phyloP scores from a whole-genome alignment of 1,284 basidiomycete genomes.

The Papiliotrema flavescens region DNA sequence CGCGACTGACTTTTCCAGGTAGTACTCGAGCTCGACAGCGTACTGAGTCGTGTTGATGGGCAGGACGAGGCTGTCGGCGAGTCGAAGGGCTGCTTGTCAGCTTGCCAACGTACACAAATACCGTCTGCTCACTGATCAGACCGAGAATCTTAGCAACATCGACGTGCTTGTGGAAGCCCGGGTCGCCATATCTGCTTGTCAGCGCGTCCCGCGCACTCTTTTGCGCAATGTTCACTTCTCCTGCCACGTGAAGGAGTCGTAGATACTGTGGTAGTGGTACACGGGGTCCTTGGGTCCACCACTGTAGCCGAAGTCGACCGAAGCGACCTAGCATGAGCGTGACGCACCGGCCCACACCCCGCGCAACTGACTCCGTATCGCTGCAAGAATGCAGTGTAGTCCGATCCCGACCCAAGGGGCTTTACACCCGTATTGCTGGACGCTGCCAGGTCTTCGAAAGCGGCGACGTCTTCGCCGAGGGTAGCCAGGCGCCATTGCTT shows the following conservation, averaged over 20 bases:
- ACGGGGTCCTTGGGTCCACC: constrained; percentile 56
- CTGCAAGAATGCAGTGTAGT: constrained; percentile 71
- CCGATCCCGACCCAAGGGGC: constrained; percentile 54
- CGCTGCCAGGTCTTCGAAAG: constrained; percentile 10
- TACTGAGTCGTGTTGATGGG: constrained; percentile 78
- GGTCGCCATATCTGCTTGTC: constrained; percentile 60
- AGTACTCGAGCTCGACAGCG: constrained; percentile 60
- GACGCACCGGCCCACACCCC: neutral
- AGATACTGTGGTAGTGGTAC: constrained; percentile 70
- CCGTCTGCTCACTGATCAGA: constrained; percentile 46
- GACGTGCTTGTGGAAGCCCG: constrained; percentile 68
- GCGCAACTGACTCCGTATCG: constrained; percentile 50
- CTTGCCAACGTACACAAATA: neutral
- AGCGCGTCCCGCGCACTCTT: neutral
- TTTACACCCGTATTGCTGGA: constrained; percentile 9
- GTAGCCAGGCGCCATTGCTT: constrained; percentile 9
- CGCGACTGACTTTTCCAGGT: constrained; percentile 53
- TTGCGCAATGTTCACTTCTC: constrained; percentile 20
- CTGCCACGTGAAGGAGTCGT: constrained; percentile 72
- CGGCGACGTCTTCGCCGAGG: constrained; percentile 1
- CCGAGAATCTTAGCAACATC: constrained; percentile 66
- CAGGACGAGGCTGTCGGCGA: constrained; percentile 59
- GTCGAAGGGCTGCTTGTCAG: constrained; percentile 52
- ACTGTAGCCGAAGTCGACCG: constrained; percentile 55
- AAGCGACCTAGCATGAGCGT: constrained; percentile 20